These are phyloP conservation scores for Penicillium occitanis DNA, from an alignment of 2,329 filamentous ascomycete genomes.

Conservation along the genomic window DNA sequence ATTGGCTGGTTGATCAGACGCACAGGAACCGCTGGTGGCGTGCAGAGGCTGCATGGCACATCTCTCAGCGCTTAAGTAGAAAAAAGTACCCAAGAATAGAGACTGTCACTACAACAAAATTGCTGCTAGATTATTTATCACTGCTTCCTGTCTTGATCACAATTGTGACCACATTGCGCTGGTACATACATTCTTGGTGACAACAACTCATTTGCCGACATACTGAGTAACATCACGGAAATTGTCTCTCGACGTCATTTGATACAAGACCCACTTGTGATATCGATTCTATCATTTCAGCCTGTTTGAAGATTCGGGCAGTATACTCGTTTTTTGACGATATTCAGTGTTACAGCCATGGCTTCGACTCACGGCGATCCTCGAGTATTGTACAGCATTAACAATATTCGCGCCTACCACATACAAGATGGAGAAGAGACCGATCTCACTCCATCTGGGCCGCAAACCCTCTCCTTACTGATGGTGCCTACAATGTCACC, in stretches of 20 bases:
- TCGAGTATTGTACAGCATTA: conserved; percentile 53
- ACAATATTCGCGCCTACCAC: conserved; percentile 87
- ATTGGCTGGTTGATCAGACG: neutral
- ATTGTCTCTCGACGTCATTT: conserved; percentile 18
- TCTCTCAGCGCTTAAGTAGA: neutral
- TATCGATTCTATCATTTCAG: neutral
- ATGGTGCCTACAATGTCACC: conserved; percentile 92
- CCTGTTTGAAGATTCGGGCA: neutral
- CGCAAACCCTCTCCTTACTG: conserved; percentile 86
- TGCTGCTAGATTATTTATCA: neutral
- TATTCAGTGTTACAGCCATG: conserved; percentile 11
- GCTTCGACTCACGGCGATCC: conserved; percentile 33
- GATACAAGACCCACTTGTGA: conserved; percentile 16
- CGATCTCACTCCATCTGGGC: conserved; percentile 76
- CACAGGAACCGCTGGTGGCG: conserved; percentile 18
- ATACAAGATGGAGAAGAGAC: conserved; percentile 84
- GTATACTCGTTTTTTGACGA: neutral
- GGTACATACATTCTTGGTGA: neutral
- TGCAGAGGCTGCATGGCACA: conserved; percentile 6
- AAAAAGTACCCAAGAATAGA: conserved; percentile 8
- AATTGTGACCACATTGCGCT: neutral
- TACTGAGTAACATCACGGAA: neutral
- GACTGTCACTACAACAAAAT: too few relatives aligned
- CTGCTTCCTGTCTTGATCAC: neutral
- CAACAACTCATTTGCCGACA: neutral